A percentile compares a stretch with the other conserved stretches of the same genome.
phyloP scores from a whole-genome alignment of 2,329 filamentous ascomycete species.

The Eutypella sp. region DNA sequence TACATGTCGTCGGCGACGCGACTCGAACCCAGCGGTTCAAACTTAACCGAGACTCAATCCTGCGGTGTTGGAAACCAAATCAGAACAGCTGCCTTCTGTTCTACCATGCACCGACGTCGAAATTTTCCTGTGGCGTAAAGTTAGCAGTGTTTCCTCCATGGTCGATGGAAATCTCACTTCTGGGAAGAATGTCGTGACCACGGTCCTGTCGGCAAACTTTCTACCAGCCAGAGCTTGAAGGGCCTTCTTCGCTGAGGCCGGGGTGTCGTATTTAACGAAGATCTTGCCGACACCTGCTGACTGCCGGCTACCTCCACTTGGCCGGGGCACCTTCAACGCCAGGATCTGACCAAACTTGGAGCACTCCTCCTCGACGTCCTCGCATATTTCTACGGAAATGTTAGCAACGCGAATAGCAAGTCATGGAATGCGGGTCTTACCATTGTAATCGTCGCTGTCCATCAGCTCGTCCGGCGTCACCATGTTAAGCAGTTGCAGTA shows the following conservation, averaged over 20 bases:
- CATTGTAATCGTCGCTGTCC: conserved; percentile 92
- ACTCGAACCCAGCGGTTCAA: too few relatives aligned
- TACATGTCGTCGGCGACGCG: too few relatives aligned
- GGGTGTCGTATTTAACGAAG: conserved; percentile 84
- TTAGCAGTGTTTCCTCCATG: conserved; percentile 24
- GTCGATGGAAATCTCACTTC: conserved; percentile 54
- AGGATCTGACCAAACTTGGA: conserved; percentile 80
- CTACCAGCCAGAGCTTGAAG: conserved; percentile 85
- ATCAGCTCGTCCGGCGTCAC: conserved; percentile 92
- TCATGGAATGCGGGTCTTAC: conserved; percentile 41
- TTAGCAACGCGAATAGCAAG: conserved; percentile 29
- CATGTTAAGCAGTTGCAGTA: conserved; percentile 96
- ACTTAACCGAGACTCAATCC: too few relatives aligned
- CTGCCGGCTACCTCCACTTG: conserved; percentile 75
- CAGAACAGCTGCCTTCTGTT: too few relatives aligned
- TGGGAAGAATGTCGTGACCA: conserved; percentile 93
- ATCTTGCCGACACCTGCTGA: conserved; percentile 94
- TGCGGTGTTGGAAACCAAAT: too few relatives aligned
- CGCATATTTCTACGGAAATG: conserved; percentile 72
- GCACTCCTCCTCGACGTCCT: conserved; percentile 92
- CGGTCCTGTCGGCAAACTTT: conserved; percentile 94
- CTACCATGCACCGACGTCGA: conserved; percentile 87
- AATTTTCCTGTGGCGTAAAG: conserved; percentile 69
- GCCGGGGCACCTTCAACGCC: conserved; percentile 90
- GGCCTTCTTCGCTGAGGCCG: conserved; percentile 76